Evolutionary conservation across 345 rosid genomes (phyloP).

Genomic region (Rhizophora mangle): DNA sequence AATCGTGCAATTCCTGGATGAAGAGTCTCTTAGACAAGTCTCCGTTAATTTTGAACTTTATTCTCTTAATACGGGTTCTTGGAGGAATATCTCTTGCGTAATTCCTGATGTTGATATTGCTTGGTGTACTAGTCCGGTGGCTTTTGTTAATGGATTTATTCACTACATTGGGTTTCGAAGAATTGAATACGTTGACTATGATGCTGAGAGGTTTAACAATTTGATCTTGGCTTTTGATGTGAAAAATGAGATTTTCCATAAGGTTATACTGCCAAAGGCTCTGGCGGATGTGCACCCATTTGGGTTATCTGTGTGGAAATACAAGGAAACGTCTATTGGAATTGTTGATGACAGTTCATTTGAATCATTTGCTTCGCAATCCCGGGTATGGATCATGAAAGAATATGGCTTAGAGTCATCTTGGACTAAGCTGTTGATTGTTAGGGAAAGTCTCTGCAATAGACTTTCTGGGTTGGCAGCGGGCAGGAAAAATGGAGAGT

Average conservation of each 20-base stretch:
- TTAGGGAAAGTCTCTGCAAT: not conserved
- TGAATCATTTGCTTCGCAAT: not conserved
- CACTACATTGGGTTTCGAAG: not conserved
- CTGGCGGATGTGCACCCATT: not conserved
- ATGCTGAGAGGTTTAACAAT: not conserved
- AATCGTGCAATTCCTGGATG: not conserved
- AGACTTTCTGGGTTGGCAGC: not conserved
- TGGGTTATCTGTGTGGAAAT: not conserved
- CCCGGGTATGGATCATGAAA: not conserved
- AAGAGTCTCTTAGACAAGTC: no score
- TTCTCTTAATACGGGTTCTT: not conserved
- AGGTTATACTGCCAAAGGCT: not conserved
- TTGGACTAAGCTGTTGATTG: not conserved
- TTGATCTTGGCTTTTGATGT: conserved; percentile 4
- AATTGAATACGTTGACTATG: no score
- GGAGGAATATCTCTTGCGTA: not conserved
- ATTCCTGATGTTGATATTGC: not conserved
- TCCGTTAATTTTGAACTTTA: not conserved
- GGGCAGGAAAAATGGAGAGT: not conserved
- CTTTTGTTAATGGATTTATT: not conserved
- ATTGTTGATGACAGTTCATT: not conserved
- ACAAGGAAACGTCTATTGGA: not conserved
- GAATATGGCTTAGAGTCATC: not conserved
- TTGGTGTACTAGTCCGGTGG: no score
- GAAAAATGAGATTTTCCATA: not conserved